Evolutionary conservation across 108 stramenopile species (phyloP), one percentile per base, ranked within the genome.

Genomic region (Licmophora abbreviata): DNA sequence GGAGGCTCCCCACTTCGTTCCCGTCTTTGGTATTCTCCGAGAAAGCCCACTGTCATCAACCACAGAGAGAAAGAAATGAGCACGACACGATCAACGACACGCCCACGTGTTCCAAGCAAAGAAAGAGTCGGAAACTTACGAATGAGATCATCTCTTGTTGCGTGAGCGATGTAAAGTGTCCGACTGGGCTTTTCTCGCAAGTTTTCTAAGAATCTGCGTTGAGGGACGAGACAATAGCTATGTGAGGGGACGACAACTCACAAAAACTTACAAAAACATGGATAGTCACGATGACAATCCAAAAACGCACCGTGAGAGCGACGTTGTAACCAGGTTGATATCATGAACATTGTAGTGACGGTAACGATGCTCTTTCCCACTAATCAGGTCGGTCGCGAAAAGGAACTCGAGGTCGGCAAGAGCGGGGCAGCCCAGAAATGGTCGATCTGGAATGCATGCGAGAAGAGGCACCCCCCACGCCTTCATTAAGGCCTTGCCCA

Each of bases 391-490:
- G 6, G 81, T 76, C 7, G 60, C 35, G 48, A 97, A 93, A 11
- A 95, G 51, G 33, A 56, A 63, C 64, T 97, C 95, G 6, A 94
- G 63, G 64, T 97, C 94, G 10, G 81, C 86, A 35, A 97, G 53
- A 10, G 91, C 88, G 4, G 95, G 94, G 42, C 87, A 74, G 3
- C 92, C 93, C 38, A 97, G 64, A 58, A 85, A 95, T 9, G 90
- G 83, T 47, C 86, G 67, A 70, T 93, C 92, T 4, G 95, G 95
- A 44, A 96, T 81, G 27, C 85, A 84, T 9, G 94, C 83, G 22
- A 97, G 50, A n/a, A 97, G 56, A 11, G 95, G 95, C n/a, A 94
- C 67, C 15, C 79, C 85, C 94, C 94, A 94, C 15, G 76, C 58
- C 25, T 81, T 44, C 54, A 71, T 66, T 48, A 93, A 56, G 20